Evolutionary conservation across 768 basidiomycete genomes (phyloP), one percentile per base, ranked within the genome.

Genomic region (Xerocomus brunneocitrinus): DNA sequence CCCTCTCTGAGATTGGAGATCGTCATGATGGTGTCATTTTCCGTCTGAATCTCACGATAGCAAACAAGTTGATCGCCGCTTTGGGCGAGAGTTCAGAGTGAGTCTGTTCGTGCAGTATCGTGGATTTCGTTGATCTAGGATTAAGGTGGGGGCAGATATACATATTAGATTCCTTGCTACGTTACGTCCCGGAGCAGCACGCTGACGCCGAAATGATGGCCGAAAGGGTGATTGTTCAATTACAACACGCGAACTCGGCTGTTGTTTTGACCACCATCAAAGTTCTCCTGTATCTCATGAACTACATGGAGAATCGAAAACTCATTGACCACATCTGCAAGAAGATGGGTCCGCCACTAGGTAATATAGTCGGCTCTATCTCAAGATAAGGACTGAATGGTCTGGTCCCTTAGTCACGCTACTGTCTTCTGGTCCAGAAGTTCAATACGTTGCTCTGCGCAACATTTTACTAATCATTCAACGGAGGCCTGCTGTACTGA

Each of bases 201-300:
- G 74, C 81, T 19, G 97, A 99, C 64, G 97, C 97, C 9, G 92
- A 97, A 70, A 75, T 89, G 34, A 86, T 98, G 74, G 93, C 90
- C n/a, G 97, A 99, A 68, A 87, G 95, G 31, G 89, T 99, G 58
- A 84, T 94, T 43, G 80, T 93, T 44, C 89, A 98, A 61, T 76
- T 99, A 27, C 92, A 97, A 65, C 95, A 98, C 67, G 93, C 94
- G n/a, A 99, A 99, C 69, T 95, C 93, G 27, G 97, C 97, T 3
- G 97, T 99, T n/a, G 94, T 98, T 10, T 76, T 99, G 50, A 98
- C 95, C n/a, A 89, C 94, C 13, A 91, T 98, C 79, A 98, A 99
- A 73, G 85, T 90, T 50, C 78, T 98, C 25, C 76, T 98, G 19
- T 98, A 95, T 65, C 76, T 98, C 55, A 98, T 99, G 95, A 99